A percentile compares a stretch with the other conserved stretches of the same genome.
phyloP scores from a whole-genome alignment of 441 rosid species.

The Eruca vesicaria region DNA sequence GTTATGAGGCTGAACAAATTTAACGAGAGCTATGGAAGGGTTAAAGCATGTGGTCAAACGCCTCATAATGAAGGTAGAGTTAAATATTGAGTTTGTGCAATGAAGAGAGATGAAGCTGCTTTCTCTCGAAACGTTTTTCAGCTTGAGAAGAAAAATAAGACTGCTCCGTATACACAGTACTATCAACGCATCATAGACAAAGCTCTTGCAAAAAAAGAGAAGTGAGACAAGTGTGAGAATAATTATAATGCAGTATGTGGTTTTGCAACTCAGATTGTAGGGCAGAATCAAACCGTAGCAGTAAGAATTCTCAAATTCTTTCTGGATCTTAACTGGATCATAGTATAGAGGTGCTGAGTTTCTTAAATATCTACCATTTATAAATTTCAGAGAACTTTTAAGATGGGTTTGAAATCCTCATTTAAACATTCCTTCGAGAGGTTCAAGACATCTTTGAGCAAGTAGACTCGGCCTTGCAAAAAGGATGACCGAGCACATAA shows the following conservation, averaged over 20 bases:
- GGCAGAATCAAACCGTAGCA: background rate
- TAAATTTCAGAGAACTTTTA: background rate
- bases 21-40: slow-evolving; percentile 61
- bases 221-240: slow-evolving; percentile 4
- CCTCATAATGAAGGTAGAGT: slow-evolving; percentile 81
- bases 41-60: slow-evolving; percentile 58
- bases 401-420: background rate
- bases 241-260: background rate
- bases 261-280: background rate
- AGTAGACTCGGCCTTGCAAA: no score
- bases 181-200: slow-evolving; percentile 64
- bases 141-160: no score
- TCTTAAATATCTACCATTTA: background rate
- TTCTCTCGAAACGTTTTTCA: no score
- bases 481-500: no score
- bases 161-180: slow-evolving; percentile 42
- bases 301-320: background rate
- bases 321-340: background rate
- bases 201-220: slow-evolving; percentile 33
- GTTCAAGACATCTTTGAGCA: no score
- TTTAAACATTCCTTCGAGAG: background rate
- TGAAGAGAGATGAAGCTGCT: no score
- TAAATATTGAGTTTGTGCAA: slow-evolving; percentile 61
- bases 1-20: slow-evolving; percentile 62
- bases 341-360: background rate